Base-by-base conservation (phyloP, 352 stramenopile genomes). In the Bremia lactucae region DNA sequence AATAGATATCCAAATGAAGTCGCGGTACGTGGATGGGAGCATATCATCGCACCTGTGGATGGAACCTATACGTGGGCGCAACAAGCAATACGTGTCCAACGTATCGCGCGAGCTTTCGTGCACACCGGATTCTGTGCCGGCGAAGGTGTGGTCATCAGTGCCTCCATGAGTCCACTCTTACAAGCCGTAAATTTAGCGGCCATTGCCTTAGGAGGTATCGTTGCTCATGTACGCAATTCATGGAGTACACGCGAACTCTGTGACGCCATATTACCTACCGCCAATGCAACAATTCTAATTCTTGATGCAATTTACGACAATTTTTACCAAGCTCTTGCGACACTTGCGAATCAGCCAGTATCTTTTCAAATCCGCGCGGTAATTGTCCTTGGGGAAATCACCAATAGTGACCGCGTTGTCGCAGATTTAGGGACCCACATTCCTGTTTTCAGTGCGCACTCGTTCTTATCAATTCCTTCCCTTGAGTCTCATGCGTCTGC, bases 101-200 rank as follows among this genome's bases (percentile, higher is more conserved):
- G 49, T 33, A 52, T 78, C 18, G 64, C 71, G 29, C 65, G 68
- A 10, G 62, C 64, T 22, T 49, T 90, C 8, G 21, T 71, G 28
- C 66, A 75, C 23, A 36, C 85, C 7, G 70, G 72, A 1, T 82
- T 90, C 31, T 39, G 42, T 19, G 14, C 55, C 0, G 74, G 77
- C 16, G 72, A 90, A 39, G 77, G 72, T 13, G 68, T 76, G 0
- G 68, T 87, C 3, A 45, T 85, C 37, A 64, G 53, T 46, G 64
- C 62, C 2, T 60, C 57, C 33, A 61, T 46, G 22, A 72, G 65
- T 37, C 59, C 68, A 2, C 33, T 68, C 13, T 37, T 87, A 16
- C 72, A 78, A 33, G 52, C 75, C 0, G 34, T 90, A 15, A 76
- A 87, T 42, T 56, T 87, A 31, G 77, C 77, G 0, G 64, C 59